phyloP scores from a whole-genome alignment of 371 early-diverging fungal genomes.

The Rhizomucor miehei region DNA sequence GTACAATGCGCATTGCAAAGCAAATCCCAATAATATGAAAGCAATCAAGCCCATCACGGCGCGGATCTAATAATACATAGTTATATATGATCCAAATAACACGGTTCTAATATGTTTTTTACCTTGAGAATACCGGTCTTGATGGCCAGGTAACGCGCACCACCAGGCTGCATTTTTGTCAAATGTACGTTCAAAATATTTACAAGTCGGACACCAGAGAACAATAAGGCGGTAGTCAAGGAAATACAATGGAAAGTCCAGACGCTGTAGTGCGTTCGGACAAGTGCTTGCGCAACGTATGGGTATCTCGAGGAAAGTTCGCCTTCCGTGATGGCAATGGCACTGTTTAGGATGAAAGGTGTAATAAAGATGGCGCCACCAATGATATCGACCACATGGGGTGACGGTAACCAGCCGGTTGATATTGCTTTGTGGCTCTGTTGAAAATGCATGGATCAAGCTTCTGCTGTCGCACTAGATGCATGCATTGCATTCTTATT shows the following conservation, averaged over 20 bases:
- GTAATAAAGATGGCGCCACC: slow-evolving; percentile 16
- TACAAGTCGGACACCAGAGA: slow-evolving; percentile 21
- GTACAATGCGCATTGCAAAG: slow-evolving; percentile 12
- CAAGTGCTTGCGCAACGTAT: slow-evolving; percentile 12
- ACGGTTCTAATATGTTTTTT: neutral
- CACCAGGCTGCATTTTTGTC: slow-evolving; percentile 13
- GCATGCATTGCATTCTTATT: neutral
- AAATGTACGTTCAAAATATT: slow-evolving; percentile 18
- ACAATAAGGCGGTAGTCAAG: slow-evolving; percentile 13
- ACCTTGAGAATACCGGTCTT: slow-evolving; percentile 30
- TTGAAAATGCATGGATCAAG: too few relatives aligned
- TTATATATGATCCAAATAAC: neutral
- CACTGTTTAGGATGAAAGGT: slow-evolving; percentile 18
- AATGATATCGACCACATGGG: slow-evolving; percentile 17
- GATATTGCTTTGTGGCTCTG: slow-evolving; percentile 29
- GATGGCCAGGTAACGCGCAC: slow-evolving; percentile 11
- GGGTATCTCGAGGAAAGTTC: slow-evolving; percentile 6
- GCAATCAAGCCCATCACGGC: slow-evolving; percentile 11
- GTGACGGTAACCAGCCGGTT: slow-evolving; percentile 24
- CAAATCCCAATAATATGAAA: slow-evolving; percentile 15
- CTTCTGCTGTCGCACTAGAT: too few relatives aligned
- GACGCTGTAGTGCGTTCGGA: slow-evolving; percentile 19
- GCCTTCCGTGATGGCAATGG: slow-evolving; percentile 17
- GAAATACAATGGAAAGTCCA: slow-evolving; percentile 22
- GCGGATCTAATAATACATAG: slow-evolving; percentile 10